phyloP scores from a whole-genome alignment of 1,284 basidiomycete genomes.

The Irpex sp. region DNA sequence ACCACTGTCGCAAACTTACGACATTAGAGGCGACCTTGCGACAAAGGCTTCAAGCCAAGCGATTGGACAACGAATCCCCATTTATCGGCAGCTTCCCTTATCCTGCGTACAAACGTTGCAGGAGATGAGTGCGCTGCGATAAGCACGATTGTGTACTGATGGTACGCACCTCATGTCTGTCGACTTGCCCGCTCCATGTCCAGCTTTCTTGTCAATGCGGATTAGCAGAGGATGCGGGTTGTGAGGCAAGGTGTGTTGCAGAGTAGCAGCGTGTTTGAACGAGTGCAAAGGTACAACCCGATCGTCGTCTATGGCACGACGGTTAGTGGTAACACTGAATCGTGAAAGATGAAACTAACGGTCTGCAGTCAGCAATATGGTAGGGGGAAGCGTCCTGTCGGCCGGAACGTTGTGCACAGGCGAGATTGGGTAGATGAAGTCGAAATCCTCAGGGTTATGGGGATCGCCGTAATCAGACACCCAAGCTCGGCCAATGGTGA shows the following conservation, averaged over 20 bases:
- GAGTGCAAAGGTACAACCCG: conserved; percentile 81
- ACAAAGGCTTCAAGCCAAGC: conserved; percentile 38
- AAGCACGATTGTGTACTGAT: not conserved
- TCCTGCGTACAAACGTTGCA: conserved; percentile 35
- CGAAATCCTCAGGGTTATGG: conserved; percentile 70
- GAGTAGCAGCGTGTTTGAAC: conserved; percentile 73
- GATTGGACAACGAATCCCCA: conserved; percentile 73
- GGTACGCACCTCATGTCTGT: conserved; percentile 62
- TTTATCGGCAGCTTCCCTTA: conserved; percentile 72
- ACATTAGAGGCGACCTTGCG: not conserved
- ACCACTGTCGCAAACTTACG: not conserved
- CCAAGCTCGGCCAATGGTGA: conserved; percentile 80
- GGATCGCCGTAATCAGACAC: conserved; percentile 81
- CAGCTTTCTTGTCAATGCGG: conserved; percentile 75
- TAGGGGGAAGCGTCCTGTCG: conserved; percentile 61
- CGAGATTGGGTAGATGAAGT: conserved; percentile 77
- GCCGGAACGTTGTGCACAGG: conserved; percentile 73
- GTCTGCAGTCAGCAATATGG: conserved; percentile 72
- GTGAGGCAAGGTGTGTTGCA: conserved; percentile 60
- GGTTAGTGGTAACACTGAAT: not conserved
- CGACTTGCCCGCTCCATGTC: conserved; percentile 78
- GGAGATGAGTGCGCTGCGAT: not conserved
- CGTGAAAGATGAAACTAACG: conserved; percentile 43
- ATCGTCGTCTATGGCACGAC: conserved; percentile 62
- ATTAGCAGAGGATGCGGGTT: conserved; percentile 72